phyloP scores from a whole-genome alignment of 1,139 yeast species.

The Pichia sp. region DNA sequence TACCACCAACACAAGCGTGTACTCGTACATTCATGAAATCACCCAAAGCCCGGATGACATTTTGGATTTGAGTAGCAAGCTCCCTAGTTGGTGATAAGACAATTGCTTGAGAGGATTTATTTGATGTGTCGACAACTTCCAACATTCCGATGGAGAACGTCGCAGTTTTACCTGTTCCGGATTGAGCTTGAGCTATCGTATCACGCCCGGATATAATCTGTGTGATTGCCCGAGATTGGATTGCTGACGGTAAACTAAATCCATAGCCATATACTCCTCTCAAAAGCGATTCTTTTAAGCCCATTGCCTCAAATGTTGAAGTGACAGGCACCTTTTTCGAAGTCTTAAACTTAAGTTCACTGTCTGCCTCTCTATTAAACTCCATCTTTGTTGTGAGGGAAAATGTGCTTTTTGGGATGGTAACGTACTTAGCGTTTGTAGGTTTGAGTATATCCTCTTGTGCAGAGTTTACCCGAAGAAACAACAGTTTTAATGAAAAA shows the following conservation, averaged over 20 bases:
- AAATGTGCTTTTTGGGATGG: too few species aligned
- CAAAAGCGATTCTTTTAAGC: conserved; percentile 51
- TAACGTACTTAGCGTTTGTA: too few species aligned
- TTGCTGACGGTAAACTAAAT: conserved; percentile 90
- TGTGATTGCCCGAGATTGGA: conserved; percentile 90
- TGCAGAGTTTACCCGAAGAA: too few species aligned
- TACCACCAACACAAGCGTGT: conserved; percentile 94
- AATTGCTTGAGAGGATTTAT: conserved; percentile 73
- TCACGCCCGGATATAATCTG: conserved; percentile 90
- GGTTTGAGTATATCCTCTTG: too few species aligned
- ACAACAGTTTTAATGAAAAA: too few species aligned
- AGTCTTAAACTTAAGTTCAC: conserved; percentile 55
- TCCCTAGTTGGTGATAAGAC: conserved; percentile 96
- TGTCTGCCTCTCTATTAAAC: conserved; percentile 56
- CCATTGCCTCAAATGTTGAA: conserved; percentile 75
- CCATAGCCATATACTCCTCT: conserved; percentile 88
- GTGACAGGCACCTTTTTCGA: conserved; percentile 61
- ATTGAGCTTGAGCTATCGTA: conserved; percentile 95
- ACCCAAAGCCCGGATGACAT: conserved; percentile 79
- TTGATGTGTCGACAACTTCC: conserved; percentile 66
- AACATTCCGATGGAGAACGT: conserved; percentile 91
- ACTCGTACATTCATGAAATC: conserved; percentile 80
- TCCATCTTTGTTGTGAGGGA: too few species aligned
- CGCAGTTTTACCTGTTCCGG: conserved; percentile 98
- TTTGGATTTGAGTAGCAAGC: conserved; percentile 83